Evolutionary conservation across 192 early-diverging fungal species (phyloP), one percentile per base, ranked within the genome.

Genomic region (Coemansia sp.): DNA sequence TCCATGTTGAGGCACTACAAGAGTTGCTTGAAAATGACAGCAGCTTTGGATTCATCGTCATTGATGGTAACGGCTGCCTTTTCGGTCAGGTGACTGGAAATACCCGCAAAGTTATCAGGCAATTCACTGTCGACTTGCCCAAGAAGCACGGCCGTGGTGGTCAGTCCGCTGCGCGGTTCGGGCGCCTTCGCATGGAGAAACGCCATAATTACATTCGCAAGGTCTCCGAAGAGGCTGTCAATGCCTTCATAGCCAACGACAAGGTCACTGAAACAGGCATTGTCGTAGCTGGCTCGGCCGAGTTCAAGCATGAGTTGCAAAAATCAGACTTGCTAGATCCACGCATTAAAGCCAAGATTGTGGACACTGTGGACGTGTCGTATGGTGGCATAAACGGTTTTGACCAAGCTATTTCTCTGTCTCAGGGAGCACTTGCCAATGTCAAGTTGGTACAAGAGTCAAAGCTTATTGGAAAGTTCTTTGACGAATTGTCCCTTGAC

Each of bases 101-200:
- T 83, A 95, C 89, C 13, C 91, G 97, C 62, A 91, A 94, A 62
- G 85, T 97, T 35, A 81, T 97, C 56, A 93, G 93, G 87, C 94
- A 94, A 78, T 87, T 98, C 62, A 79, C 88, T 19, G 97, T 97
- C 48, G 95, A 97, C 76, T 73, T 98, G 80, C 97, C 97, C 73
- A 98, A 98, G 86, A 97, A 98, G 91, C 95, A 98, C 89, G 95
- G 95, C 60, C 93, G 95, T 85, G 97, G 97, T 88, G 97, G 95
- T 88, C 97, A 96, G 83, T 98, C 97, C 16, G 94, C 97, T 21
- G 84, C 94, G 74, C 95, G 97, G 91, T 98, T 98, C 80, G 90
- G 92, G 4, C 97, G 95, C 90, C 85, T 98, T 69, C 92, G 97
- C 78, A 91, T 93, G 59, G 97, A 97, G 81, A 95, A 94, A 80